These are phyloP conservation scores for Phytophthora hybrid DNA, from an alignment of 352 stramenopile genomes.

Conservation along the genomic window DNA sequence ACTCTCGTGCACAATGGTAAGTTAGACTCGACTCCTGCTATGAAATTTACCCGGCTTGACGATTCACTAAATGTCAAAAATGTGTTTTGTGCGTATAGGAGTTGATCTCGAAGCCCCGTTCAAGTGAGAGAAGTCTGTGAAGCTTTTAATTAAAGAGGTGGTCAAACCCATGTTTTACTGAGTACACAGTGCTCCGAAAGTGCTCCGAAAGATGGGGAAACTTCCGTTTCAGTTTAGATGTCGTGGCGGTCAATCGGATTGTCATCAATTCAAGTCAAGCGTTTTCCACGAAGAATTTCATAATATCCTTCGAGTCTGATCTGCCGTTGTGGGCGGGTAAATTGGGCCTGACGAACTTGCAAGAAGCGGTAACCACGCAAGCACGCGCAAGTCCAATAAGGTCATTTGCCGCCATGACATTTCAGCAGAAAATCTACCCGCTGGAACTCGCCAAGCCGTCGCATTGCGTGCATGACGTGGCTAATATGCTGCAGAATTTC, in stretches of 20 bases:
- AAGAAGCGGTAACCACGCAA: too few relatives aligned
- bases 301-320: too few relatives aligned
- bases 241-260: too few relatives aligned
- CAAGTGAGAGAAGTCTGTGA: not conserved
- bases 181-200: too few relatives aligned
- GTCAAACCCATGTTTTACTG: too few relatives aligned
- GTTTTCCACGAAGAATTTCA: too few relatives aligned
- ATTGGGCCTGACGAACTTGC: not conserved
- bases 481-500: not conserved
- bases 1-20: not conserved
- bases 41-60: not conserved
- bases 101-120: not conserved
- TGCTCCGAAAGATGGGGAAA: too few relatives aligned
- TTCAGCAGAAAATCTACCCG: not conserved
- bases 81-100: not conserved
- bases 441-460: not conserved
- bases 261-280: too few relatives aligned
- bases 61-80: not conserved
- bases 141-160: too few relatives aligned
- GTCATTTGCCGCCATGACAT: not conserved
- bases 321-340: not conserved
- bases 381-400: not conserved
- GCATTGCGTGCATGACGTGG: not conserved
- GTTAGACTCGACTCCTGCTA: not conserved
- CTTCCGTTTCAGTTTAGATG: too few relatives aligned